Evolutionary conservation across 352 stramenopile genomes (phyloP), one percentile per base, ranked within the genome.

Genomic region (Pythium grandisporangium): DNA sequence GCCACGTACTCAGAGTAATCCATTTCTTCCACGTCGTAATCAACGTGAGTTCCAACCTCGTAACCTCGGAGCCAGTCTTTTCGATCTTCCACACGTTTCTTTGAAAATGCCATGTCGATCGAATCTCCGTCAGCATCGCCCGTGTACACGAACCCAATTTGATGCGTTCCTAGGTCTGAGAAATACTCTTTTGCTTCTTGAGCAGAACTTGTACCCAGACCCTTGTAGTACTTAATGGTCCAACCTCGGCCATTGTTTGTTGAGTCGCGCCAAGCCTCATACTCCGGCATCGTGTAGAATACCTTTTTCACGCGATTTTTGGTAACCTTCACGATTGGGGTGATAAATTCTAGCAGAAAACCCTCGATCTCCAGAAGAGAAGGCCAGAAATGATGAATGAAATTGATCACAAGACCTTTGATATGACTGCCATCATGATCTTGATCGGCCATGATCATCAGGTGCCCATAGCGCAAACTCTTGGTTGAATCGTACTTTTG

Each of bases 401-500:
- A 95, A 66, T 99, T 99, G 34, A 99, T 97, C 42, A 99, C 80
- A 2, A 99, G 71, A 21, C 96, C 96, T 67, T 99, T 99, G 64
- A 99, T 99, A 59, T 99, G 96, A 23, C 79, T 97, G n/a, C 96
- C 96, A 73, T 98, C 95, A 51, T 96, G 81, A 82, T 99, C 96
- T 58, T 99, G 96, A 89, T 99, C 96, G 37, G 96, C 92, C 96
- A 99, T 99, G 47, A 99, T 95, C 93, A 99, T 98, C 23, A 99
- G 63, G 45, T 97, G 87, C 1, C 96, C 95, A 58, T 99, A 99
- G 5, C 96, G 91, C 43, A 89, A 53, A 6, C 78, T 63, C 51
- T 90, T 88, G 14, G 83, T 80, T 2, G 78, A 94, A 19, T 93
- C 69, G 61, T 98, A 98, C 42, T 69, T 87, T 33, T 97, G 87